Percentiles rank a stretch among this genome's conserved stretches.
These are phyloP conservation scores for Yarrowia yakushimensis DNA, from an alignment of 805 yeast genomes.

Conservation along the genomic window DNA sequence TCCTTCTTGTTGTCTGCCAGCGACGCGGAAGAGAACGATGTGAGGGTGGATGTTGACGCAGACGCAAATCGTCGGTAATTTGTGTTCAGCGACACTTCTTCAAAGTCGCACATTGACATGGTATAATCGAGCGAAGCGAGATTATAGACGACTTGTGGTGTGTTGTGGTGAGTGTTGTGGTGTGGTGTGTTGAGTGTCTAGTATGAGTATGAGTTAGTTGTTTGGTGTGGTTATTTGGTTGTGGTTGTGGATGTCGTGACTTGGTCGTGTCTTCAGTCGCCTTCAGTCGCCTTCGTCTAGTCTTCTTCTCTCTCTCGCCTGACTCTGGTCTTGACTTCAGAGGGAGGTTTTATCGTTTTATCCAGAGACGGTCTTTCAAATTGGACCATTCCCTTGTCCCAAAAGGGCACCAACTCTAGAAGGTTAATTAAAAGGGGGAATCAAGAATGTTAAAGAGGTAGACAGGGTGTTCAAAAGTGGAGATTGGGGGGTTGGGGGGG, in stretches of 20 bases:
- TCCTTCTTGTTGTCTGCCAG: neutral
- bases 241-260: no score
- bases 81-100: conserved; percentile 22
- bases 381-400: conserved; percentile 24
- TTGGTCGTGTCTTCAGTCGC: no score
- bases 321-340: no score
- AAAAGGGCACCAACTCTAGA: conserved; percentile 9
- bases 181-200: neutral
- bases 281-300: no score
- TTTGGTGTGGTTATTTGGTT: neutral
- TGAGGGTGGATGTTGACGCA: neutral
- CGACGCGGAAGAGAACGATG: neutral
- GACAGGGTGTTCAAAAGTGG: no score
- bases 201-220: neutral
- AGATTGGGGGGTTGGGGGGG: no score
- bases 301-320: no score
- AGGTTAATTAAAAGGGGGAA: conserved; percentile 10
- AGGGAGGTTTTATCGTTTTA: conserved; percentile 3
- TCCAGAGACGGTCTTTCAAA: neutral
- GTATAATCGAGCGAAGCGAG: neutral
- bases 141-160: no score
- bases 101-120: conserved; percentile 22
- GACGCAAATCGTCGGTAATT: conserved; percentile 17
- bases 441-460: neutral
- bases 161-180: neutral